Base-by-base conservation (phyloP, 2,329 filamentous ascomycete species). In the Byssothecium circinans region DNA sequence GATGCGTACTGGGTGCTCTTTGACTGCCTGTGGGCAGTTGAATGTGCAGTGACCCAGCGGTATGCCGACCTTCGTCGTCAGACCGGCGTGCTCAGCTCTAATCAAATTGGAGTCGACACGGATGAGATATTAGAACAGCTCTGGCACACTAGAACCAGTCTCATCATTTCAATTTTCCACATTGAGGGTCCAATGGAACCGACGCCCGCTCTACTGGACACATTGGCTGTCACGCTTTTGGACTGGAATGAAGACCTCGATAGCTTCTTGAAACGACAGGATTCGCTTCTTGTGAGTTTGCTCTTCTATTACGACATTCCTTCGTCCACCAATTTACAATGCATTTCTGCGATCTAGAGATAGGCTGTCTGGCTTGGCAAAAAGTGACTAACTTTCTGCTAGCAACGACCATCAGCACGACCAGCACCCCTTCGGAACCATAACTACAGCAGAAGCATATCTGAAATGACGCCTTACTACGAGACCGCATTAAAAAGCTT, bases 11-110 rank as follows among this genome's bases (percentile, higher is more conserved):
- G 59, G 52, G 57, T 65, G 8, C 42, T 71, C 7, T 67, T 61
- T 35, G 69, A 71, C 43, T 61, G 61, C 25, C 40, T 68, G 29
- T 70, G 68, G 64, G 66, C 68, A 1, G 56, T 62, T 6, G 69
- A 71, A 47, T 65, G 57, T 32, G 65, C 66, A 8, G 47, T 70
- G 10, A 64, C 62, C 29, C 67, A 71, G 49, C 65, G 66, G 37
- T 62, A 65, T 50, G 62, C 70, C n/a, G 67, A 70, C 50, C 57
- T 63, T 41, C 60, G 60, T 17, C 56, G 56, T 29, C 49, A 59
- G 23, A 46, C 40, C 34, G 50, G 47, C 33, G 41, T 49, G 35
- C 25, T 52, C 20, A 46, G 45, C 30, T 49, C 43, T 14, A 46
- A 43, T 18, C 46, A 44, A 8, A n/a, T 46, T 23, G 42, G 27